Evolutionary conservation across 164 flowering plant species (phyloP), one percentile per base, ranked within the genome.

Genomic region (Vitis rupestris): DNA sequence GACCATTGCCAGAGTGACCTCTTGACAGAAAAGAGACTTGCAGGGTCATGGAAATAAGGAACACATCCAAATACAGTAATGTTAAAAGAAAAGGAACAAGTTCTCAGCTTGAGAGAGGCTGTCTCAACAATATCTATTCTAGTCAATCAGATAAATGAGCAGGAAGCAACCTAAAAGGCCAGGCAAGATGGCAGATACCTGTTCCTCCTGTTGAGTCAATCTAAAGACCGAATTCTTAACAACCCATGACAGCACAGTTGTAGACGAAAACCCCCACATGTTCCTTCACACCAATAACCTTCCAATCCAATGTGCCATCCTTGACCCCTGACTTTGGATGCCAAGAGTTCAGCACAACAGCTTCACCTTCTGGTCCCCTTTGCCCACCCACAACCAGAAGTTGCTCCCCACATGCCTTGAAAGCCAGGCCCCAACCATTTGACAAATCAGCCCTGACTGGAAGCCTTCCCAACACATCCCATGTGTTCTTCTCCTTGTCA

Each of bases 391-490:
- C 85, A 65, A 89, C 90, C 30, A 86, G 72, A 63, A 89, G 83
- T 50, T 81, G 66, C 49, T 79, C 69, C 8, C 91, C 90, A 71
- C 85, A 87, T 7, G 89, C 87, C 72, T 84, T 85, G 71, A 89
- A 89, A 70, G 91, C 94, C 59, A 87, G 78, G 37, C 94, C 94
- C 94, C 94, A 89, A 14, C 94, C 94, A 64, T 86, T 86, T 15
- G 84, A 78, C 11, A 83, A 78, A 70, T 83, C 88, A 19, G 87
- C 93, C 61, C 80, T 76, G 8, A 82, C 86, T 3, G 93, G 93
- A 53, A 89, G 86, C 59, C 86, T 79, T 72, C 91, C 91, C 74
- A 89, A 65, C 31, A 77, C 78, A 51, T 69, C 66, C 91, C 93
- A 89, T 9, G 81, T 71, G 77, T 87, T 87, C 51, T 75, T 78